Evolutionary conservation across 2,329 filamentous ascomycete genomes (phyloP).

Genomic region (Herpotrichia juniperi): DNA sequence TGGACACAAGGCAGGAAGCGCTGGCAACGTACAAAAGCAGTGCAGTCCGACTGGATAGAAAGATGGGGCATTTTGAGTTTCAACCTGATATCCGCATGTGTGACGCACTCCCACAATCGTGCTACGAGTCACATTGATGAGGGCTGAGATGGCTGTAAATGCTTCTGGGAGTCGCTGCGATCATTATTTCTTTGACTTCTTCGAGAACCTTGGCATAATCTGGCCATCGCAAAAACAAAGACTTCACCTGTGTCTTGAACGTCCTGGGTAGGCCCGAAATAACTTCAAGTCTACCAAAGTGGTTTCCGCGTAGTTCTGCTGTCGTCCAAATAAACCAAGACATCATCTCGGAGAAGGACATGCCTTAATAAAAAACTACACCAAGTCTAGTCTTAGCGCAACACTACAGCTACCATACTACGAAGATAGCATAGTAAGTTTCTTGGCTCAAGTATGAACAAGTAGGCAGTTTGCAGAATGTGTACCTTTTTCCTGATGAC

Average conservation of each 20-base stretch:
- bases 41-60: no score
- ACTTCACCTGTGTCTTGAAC: neutral
- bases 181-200: no score
- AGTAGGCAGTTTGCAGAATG: neutral
- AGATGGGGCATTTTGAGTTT: no score
- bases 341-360: neutral
- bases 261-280: neutral
- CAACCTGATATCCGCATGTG: no score
- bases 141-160: no score
- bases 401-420: neutral
- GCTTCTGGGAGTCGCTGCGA: no score
- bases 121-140: no score
- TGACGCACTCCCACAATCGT: no score
- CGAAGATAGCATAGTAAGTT: neutral
- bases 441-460: neutral
- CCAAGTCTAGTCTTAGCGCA: neutral
- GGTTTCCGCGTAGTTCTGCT: neutral
- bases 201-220: no score
- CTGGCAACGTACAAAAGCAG: no score
- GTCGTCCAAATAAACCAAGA: neutral
- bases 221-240: no score
- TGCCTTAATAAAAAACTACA: neutral
- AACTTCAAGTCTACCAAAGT: neutral
- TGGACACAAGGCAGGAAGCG: slow-evolving; percentile 8
- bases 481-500: neutral